These are phyloP conservation scores for Oidiodendron maius DNA, from an alignment of 495 filamentous ascomycete species.

Conservation along the genomic window DNA sequence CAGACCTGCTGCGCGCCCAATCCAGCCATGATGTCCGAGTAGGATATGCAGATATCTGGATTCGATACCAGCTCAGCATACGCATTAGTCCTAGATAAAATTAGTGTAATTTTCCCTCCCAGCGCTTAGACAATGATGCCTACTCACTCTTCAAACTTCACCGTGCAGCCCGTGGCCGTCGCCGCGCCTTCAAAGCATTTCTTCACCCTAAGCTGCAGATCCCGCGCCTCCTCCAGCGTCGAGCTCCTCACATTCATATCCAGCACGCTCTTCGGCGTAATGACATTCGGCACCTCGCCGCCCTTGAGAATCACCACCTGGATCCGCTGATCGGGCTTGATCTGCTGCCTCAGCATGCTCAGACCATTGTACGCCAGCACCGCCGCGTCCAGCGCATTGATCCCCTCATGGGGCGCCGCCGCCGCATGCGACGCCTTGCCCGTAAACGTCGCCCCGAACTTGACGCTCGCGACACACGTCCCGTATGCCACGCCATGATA, in stretches of 20 bases:
- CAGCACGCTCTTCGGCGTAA: constrained; percentile 44
- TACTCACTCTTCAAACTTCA: constrained; percentile 35
- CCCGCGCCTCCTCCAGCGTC: constrained; percentile 34
- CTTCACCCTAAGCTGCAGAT: constrained; percentile 41
- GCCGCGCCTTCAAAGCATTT: constrained; percentile 54
- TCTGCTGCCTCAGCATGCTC: constrained; percentile 16
- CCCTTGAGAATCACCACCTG: constrained; percentile 40
- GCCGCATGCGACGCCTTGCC: constrained; percentile 42
- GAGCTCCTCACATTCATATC: constrained; percentile 51
- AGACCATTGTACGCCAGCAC: constrained; percentile 16
- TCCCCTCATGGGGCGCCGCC: constrained; percentile 37
- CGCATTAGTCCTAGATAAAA: constrained; percentile 39
- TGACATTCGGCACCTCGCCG: constrained; percentile 46
- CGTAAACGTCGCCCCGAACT: constrained; percentile 44
- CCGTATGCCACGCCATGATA: constrained; percentile 31
- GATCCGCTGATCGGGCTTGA: constrained; percentile 28
- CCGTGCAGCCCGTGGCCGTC: constrained; percentile 46
- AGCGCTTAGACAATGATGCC: constrained; percentile 13
- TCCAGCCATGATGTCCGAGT: constrained; percentile 41
- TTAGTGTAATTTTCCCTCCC: constrained; percentile 44
- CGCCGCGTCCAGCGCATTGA: constrained; percentile 16
- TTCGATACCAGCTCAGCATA: no score
- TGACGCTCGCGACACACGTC: constrained; percentile 39
- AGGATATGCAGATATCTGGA: constrained; percentile 46
- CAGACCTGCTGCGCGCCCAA: constrained; percentile 19